These are phyloP conservation scores for Adansonia grandidieri DNA, from an alignment of 441 rosid species.

Conservation along the genomic window DNA sequence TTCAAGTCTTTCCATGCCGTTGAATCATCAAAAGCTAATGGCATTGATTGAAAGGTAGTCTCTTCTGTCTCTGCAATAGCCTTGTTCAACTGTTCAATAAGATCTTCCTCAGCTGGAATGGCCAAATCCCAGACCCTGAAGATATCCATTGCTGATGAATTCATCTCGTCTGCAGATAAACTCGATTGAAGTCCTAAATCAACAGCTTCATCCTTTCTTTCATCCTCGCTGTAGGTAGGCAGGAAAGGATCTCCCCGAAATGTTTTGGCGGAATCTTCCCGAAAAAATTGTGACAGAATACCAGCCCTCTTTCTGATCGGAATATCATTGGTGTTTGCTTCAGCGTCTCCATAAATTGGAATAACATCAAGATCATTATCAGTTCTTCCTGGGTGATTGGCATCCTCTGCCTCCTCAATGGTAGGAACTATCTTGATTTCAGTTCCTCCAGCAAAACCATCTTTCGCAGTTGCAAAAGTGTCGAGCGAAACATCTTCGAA, in stretches of 20 bases:
- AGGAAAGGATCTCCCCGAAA: slow-evolving; percentile 40
- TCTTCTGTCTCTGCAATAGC: slow-evolving; percentile 39
- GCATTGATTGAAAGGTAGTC: slow-evolving; percentile 27
- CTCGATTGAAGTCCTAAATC: slow-evolving; percentile 33
- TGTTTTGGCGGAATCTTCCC: slow-evolving; percentile 36
- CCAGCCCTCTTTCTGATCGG: slow-evolving; percentile 30
- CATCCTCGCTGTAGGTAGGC: slow-evolving; percentile 44
- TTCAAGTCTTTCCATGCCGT: slow-evolving; percentile 34
- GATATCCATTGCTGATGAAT: slow-evolving; percentile 46
- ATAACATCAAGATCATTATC: slow-evolving; percentile 20
- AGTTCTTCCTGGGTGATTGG: slow-evolving; percentile 15
- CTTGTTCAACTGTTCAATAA: slow-evolving; percentile 51
- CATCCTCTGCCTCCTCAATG: slow-evolving; percentile 29
- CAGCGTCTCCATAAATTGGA: slow-evolving; percentile 32
- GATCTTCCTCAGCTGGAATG: slow-evolving; percentile 48
- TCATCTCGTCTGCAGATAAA: slow-evolving; percentile 27
- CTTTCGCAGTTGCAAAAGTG: slow-evolving; percentile 29
- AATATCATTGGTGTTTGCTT: slow-evolving; percentile 18
- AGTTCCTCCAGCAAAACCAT: slow-evolving; percentile 25
- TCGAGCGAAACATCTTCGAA: slow-evolving; percentile 59
- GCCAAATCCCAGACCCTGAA: slow-evolving; percentile 76
- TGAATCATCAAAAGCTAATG: slow-evolving; percentile 36
- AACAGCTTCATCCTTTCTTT: slow-evolving; percentile 12
- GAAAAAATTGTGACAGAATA: slow-evolving; percentile 25
- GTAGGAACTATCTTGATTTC: slow-evolving; percentile 37